Evolutionary conservation across 1,139 yeast genomes (phyloP).

Genomic region (Sugiyamaella neomexicana): DNA sequence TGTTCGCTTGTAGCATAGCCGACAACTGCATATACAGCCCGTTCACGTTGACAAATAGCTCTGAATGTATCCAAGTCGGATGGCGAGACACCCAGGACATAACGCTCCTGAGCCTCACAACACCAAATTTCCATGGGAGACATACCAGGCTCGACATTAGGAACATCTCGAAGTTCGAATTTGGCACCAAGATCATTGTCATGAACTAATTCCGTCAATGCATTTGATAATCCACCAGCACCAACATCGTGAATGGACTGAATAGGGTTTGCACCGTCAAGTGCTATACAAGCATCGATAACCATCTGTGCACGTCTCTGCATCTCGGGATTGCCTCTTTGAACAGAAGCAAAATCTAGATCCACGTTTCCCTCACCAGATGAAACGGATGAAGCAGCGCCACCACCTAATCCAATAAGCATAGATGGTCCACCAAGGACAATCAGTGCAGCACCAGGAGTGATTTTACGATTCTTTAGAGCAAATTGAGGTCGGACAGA

Average conservation of each 20-base stretch:
- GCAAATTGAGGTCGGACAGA: constrained; percentile 93
- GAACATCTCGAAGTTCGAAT: constrained; percentile 87
- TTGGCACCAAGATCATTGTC: constrained; percentile 94
- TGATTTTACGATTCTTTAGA: constrained; percentile 78
- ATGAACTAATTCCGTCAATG: constrained; percentile 95
- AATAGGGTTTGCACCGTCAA: constrained; percentile 80
- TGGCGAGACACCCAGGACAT: constrained; percentile 88
- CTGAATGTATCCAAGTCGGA: constrained; percentile 71
- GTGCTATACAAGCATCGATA: constrained; percentile 86
- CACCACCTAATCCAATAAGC: constrained; percentile 99
- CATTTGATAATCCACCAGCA: constrained; percentile 98
- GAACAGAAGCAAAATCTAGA: constrained; percentile 97
- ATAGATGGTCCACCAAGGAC: constrained; percentile 98
- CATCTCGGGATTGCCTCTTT: constrained; percentile 99
- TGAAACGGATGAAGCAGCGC: constrained; percentile 95
- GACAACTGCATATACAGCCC: constrained; percentile 94
- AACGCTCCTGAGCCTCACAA: constrained; percentile 98
- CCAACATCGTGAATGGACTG: constrained; percentile 99
- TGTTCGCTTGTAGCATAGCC: constrained; percentile 91
- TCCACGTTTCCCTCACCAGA: constrained; percentile 96
- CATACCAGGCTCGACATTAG: constrained; percentile 96
- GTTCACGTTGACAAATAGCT: constrained; percentile 86
- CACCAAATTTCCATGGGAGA: constrained; percentile 99
- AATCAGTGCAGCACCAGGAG: constrained; percentile 89
- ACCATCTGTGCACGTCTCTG: constrained; percentile 99